A percentile compares a stretch with the other conserved stretches of the same genome.
phyloP scores from a whole-genome alignment of 1,284 basidiomycete genomes.

The Phaffia rhodozyma region DNA sequence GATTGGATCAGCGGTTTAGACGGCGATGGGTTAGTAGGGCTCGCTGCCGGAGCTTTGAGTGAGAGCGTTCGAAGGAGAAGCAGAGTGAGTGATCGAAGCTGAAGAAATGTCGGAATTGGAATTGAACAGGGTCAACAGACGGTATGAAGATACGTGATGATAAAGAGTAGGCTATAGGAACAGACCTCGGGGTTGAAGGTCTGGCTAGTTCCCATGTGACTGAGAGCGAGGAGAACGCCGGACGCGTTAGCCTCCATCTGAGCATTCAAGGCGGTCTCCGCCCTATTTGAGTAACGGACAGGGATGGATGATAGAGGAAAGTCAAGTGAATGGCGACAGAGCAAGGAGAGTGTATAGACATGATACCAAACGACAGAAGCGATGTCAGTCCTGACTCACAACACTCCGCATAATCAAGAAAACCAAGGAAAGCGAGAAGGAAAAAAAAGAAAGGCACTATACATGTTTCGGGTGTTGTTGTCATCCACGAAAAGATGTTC shows the following conservation, averaged over 20 bases:
- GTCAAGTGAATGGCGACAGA: not conserved
- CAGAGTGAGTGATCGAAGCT: conserved; percentile 17
- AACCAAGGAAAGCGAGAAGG: not conserved
- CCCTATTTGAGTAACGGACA: not conserved
- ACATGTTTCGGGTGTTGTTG: conserved; percentile 3
- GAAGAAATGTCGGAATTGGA: not conserved
- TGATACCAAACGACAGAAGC: too few species aligned
- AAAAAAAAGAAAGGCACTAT: not conserved
- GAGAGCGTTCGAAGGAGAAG: conserved; percentile 17
- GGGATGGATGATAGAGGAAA: not conserved
- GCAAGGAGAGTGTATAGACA: not conserved
- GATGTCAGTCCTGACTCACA: not conserved
- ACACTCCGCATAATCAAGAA: not conserved
- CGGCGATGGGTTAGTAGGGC: not conserved
- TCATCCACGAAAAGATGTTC: conserved; percentile 2
- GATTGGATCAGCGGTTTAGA: not conserved
- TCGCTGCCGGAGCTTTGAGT: conserved; percentile 11
- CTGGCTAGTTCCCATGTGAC: conserved; percentile 5
- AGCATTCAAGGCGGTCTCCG: conserved; percentile 2
- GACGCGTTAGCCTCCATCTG: conserved; percentile 3
- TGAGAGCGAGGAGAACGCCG: conserved; percentile 1
- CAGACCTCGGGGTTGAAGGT: conserved; percentile 3
- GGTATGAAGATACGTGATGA: not conserved
- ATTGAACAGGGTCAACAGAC: not conserved
- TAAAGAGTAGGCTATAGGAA: not conserved